phyloP scores from a whole-genome alignment of 345 rosid genomes.

The Combretum micranthum region DNA sequence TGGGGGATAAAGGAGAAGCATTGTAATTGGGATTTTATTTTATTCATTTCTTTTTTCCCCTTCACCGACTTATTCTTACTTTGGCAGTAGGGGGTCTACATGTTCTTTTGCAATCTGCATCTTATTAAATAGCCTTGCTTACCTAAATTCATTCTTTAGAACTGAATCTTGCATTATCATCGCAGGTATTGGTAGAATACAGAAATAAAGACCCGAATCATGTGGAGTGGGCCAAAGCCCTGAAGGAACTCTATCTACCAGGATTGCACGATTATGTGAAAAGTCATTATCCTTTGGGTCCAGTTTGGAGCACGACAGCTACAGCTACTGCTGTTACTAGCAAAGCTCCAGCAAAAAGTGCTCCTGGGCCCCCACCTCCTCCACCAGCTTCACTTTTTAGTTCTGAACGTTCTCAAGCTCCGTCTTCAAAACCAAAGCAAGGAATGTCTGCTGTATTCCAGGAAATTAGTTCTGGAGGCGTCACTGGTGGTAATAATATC shows the following conservation, averaged over 20 bases:
- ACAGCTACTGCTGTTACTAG: constrained; percentile 41
- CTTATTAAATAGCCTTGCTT: not conserved
- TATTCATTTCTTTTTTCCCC: no score
- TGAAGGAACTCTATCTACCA: constrained; percentile 86
- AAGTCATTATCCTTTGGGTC: constrained; percentile 82
- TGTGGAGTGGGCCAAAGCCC: constrained; percentile 96
- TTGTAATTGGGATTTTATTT: no score
- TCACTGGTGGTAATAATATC: constrained; percentile 51
- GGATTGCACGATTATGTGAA: constrained; percentile 91
- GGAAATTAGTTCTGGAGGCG: constrained; percentile 62
- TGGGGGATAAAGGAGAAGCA: no score
- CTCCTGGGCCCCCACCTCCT: constrained; percentile 91
- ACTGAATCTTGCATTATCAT: constrained; percentile 11
- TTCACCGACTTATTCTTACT: no score
- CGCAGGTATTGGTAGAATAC: constrained; percentile 81
- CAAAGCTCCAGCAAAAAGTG: constrained; percentile 46
- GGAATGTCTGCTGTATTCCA: constrained; percentile 98
- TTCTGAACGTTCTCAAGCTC: constrained; percentile 60
- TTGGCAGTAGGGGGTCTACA: no score
- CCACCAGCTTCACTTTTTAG: constrained; percentile 69
- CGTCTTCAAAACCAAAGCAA: constrained; percentile 68
- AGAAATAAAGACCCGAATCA: constrained; percentile 78
- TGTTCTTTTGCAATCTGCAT: no score
- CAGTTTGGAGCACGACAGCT: constrained; percentile 75
- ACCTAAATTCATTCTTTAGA: not conserved